Base-by-base conservation (phyloP, 2,329 filamentous ascomycete species). In the Epichloe typhina region DNA sequence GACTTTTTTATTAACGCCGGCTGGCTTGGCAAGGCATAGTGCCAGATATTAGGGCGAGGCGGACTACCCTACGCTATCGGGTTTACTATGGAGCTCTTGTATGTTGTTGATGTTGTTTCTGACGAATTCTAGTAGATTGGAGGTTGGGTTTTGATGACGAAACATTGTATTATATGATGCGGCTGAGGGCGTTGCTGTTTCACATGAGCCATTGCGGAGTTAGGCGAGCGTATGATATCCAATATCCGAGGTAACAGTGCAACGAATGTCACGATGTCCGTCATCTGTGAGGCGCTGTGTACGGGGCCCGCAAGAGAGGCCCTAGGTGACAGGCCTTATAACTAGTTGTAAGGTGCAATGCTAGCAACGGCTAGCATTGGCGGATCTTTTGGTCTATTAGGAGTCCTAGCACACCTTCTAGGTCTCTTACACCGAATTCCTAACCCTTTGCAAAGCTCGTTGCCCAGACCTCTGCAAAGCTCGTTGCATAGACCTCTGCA, bases 1-100 rank as follows among this genome's bases (percentile, higher is more conserved):
- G 93, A 97, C 66, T 97, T 96, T 64, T 90, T 96, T 70, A 86
- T 95, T 55, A 87, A 89, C 63, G 83, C 83, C 51, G 93, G 91
- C 3, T 97, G 91, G 89, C 83, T 97, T 54, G 85, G 83, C 35
- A 93, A 94, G 72, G 86, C 83, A 26, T 94, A 41, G 15, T 33
- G 13, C 26, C 43, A 5, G 36, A n/a, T 26, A 17, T 17, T 17
- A 13, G 33, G 35, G 35, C 4, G n/a, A 12, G 6, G 17, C 6
- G 44, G 35, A 31, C 8, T 31, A 9, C 26, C 9, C 3, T 11
- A 31, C 26, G 3, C 26, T 4, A 31, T 31, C 26, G 26, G 8
- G 9, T 31, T 3, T 31, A 31, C 8, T 31, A 31, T 31, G 9
- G 26, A 11, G 9, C 11, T 35, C 12, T 36, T 35, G 43, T 45